A percentile compares a stretch with the other conserved stretches of the same genome.
Evolutionary conservation across 202 grass and related monocot genomes (phyloP).

Genomic region (Digitaria exilis): DNA sequence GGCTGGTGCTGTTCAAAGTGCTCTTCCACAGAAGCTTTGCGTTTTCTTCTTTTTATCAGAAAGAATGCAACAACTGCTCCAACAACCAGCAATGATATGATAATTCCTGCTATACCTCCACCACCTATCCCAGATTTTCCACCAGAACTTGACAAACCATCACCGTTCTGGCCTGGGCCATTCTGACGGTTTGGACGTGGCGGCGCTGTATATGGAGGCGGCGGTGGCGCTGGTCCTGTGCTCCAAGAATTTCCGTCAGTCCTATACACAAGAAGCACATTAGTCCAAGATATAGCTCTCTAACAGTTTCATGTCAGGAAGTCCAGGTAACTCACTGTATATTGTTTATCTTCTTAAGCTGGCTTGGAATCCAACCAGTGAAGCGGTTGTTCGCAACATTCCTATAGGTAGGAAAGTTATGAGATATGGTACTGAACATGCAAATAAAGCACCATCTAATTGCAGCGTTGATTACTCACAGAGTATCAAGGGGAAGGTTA

Average conservation of each 20-base stretch:
- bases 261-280: slow-evolving; percentile 48
- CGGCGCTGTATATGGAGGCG: slow-evolving; percentile 83
- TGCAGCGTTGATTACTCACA: slow-evolving; percentile 61
- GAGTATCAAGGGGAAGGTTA: slow-evolving; percentile 72
- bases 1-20: slow-evolving; percentile 75
- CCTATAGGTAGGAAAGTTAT: slow-evolving; percentile 58
- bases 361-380: slow-evolving; percentile 94
- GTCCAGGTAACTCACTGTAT: slow-evolving; percentile 68
- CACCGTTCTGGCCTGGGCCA: slow-evolving; percentile 51
- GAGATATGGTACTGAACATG: slow-evolving; percentile 26
- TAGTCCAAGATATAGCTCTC: slow-evolving; percentile 30
- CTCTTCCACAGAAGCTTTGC: slow-evolving; percentile 43
- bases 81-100: slow-evolving; percentile 83
- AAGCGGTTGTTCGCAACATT: slow-evolving; percentile 89
- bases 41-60: slow-evolving; percentile 69
- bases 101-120: slow-evolving; percentile 88
- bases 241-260: slow-evolving; percentile 95
- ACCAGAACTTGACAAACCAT: slow-evolving; percentile 57
- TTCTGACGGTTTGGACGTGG: slow-evolving; percentile 64
- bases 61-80: slow-evolving; percentile 81
- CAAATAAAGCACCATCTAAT: slow-evolving; percentile 29
- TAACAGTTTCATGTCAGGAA: slow-evolving; percentile 5
- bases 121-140: slow-evolving; percentile 67
- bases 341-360: slow-evolving; percentile 92
- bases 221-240: slow-evolving; percentile 83